These are phyloP conservation scores for Parachlorella kessleri DNA, from an alignment of 139 green algal species.

Conservation along the genomic window DNA sequence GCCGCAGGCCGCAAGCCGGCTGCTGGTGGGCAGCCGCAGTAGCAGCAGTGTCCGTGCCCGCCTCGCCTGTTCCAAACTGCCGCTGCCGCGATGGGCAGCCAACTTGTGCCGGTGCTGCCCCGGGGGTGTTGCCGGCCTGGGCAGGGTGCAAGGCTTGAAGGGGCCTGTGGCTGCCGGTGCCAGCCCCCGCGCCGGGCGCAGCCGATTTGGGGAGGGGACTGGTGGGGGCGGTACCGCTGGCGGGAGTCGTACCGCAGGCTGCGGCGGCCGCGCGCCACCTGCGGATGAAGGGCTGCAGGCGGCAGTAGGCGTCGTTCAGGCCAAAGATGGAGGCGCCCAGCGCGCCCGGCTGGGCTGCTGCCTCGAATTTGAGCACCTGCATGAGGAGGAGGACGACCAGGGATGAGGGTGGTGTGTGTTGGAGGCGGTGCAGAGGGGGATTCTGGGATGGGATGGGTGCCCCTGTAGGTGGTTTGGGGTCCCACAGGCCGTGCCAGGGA, in stretches of 20 bases:
- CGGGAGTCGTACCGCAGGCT: not conserved
- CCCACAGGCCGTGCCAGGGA: not conserved
- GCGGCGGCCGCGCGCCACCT: constrained; percentile 36
- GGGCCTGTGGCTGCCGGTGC: too few species aligned
- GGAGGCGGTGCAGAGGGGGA: not conserved
- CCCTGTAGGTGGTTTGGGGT: not conserved
- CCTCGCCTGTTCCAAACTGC: too few species aligned
- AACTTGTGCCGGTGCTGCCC: too few species aligned
- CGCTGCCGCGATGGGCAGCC: too few species aligned
- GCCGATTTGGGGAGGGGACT: too few species aligned
- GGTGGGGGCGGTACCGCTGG: not conserved
- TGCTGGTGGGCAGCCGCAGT: not conserved
- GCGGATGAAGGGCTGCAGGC: constrained; percentile 59
- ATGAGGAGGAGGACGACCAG: not conserved
- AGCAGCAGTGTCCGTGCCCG: too few species aligned
- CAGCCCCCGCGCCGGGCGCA: not conserved
- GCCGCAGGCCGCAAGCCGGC: not conserved
- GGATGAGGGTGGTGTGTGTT: not conserved
- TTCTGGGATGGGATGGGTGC: not conserved
- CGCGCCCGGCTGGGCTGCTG: constrained; percentile 27
- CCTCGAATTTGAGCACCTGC: constrained; percentile 75
- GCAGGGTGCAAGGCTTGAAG: too few species aligned
- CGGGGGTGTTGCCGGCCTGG: not conserved
- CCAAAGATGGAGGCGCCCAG: constrained; percentile 78
- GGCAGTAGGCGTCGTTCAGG: constrained; percentile 70